Conservation (phyloP, 352 stramenopile species). For the Phytopythium litorale region DNA sequence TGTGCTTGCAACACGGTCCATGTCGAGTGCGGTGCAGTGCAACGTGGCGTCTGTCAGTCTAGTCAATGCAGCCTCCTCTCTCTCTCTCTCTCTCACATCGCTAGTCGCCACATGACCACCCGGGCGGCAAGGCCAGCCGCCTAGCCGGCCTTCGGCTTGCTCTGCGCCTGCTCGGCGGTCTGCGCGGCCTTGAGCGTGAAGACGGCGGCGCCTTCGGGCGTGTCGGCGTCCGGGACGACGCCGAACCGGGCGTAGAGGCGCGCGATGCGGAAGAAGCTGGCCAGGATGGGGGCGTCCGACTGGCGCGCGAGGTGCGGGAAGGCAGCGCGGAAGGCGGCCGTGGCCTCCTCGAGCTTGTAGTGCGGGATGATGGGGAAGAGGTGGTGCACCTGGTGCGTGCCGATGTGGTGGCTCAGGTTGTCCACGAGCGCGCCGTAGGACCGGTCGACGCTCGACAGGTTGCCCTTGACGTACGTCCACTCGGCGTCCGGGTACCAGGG, state of each 20-base stretch:
- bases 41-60: no score
- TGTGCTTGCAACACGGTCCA: not conserved
- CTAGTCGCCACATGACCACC: no score
- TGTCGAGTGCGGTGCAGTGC: no score
- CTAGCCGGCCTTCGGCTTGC: constrained; percentile 32
- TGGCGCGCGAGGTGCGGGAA: constrained; percentile 75
- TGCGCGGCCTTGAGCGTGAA: constrained; percentile 72
- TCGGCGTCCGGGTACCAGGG: constrained; percentile 81
- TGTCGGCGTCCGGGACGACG: constrained; percentile 44
- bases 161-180: constrained; percentile 17
- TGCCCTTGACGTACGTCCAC: constrained; percentile 84
- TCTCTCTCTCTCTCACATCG: no score
- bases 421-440: constrained; percentile 76
- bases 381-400: constrained; percentile 84
- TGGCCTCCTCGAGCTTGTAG: constrained; percentile 75
- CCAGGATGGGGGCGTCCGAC: constrained; percentile 63
- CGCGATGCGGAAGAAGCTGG: constrained; percentile 56
- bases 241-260: constrained; percentile 69
- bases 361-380: constrained; percentile 86
- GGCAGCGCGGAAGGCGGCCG: constrained; percentile 50
- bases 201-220: constrained; percentile 27
- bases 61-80: no score
- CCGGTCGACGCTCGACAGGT: constrained; percentile 77
- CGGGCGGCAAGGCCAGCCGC: no score
- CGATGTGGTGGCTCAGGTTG: constrained; percentile 86